Conservation (phyloP, 2,329 filamentous ascomycete genomes). For the Alternaria sp. region DNA sequence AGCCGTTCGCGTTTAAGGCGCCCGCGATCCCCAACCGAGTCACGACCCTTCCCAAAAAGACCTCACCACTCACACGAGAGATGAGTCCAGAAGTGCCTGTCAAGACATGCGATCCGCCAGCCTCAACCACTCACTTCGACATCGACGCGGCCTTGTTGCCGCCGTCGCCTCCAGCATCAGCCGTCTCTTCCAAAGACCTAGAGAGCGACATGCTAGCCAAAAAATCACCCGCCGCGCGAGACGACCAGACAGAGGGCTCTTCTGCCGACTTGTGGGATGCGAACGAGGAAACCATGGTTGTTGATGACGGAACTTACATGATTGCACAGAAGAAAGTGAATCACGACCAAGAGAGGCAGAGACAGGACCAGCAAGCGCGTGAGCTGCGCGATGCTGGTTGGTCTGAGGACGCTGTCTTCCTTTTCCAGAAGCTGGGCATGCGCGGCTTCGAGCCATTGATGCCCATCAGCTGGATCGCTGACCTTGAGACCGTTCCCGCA, state of each 20-base stretch:
- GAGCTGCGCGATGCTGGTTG: conserved; percentile 57
- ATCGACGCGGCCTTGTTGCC: conserved; percentile 38
- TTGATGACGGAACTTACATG: conserved; percentile 45
- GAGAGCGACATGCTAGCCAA: conserved; percentile 45
- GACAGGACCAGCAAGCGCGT: conserved; percentile 37
- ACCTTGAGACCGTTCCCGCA: conserved; percentile 64
- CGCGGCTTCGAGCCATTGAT: conserved; percentile 66
- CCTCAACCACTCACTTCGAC: conserved; percentile 32
- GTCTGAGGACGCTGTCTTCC: conserved; percentile 61
- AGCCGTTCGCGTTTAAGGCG: conserved; percentile 52
- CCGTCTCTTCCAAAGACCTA: conserved; percentile 30
- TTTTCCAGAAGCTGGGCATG: conserved; percentile 63
- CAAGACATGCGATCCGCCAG: conserved; percentile 33
- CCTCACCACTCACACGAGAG: conserved; percentile 22
- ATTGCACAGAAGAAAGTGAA: conserved; percentile 35
- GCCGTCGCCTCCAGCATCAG: conserved; percentile 44
- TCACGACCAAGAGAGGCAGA: conserved; percentile 32
- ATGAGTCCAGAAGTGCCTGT: conserved; percentile 48
- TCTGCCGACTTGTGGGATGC: conserved; percentile 42
- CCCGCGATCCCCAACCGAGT: conserved; percentile 31
- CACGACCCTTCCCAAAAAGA: conserved; percentile 9
- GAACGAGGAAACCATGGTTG: conserved; percentile 49
- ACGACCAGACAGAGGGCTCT: conserved; percentile 15
- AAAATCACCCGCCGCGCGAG: conserved; percentile 15
- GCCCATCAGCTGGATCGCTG: conserved; percentile 60